phyloP scores from a whole-genome alignment of 441 rosid genomes.

The Flueggea neowawraea region DNA sequence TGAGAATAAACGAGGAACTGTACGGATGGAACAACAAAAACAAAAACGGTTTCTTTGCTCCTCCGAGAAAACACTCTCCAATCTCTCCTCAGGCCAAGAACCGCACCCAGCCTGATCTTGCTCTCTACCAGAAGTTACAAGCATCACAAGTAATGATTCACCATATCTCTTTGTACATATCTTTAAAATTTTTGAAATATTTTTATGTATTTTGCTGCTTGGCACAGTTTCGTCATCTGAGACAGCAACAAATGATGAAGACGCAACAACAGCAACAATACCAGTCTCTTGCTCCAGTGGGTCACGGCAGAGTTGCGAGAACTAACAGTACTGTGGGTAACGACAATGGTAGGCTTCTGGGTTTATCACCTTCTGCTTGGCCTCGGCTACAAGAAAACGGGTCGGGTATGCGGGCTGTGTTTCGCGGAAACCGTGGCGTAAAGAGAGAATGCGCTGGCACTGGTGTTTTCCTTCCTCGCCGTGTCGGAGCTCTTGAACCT shows the following conservation, averaged over 20 bases:
- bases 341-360: conserved; percentile 18
- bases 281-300: conserved; percentile 20
- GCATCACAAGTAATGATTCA: conserved; percentile 41
- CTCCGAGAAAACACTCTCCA: conserved; percentile 26
- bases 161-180: background rate
- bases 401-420: conserved; percentile 55
- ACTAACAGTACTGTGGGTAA: conserved; percentile 1
- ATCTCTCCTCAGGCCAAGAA: conserved; percentile 22
- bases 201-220: background rate
- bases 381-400: conserved; percentile 41
- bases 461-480: conserved; percentile 86
- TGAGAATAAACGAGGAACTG: conserved; percentile 10
- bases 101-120: conserved; percentile 20
- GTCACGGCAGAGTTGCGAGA: conserved; percentile 12
- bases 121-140: conserved; percentile 51
- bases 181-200: background rate
- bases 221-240: conserved; percentile 46
- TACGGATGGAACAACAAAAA: background rate
- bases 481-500: conserved; percentile 29
- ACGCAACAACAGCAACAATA: conserved; percentile 15
- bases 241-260: conserved; percentile 41
- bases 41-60: conserved; percentile 26
- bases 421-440: conserved; percentile 36
- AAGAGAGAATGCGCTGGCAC: conserved; percentile 72
- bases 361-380: conserved; percentile 58